A percentile compares a stretch with the other conserved stretches of the same genome.
phyloP scores from a whole-genome alignment of 1,139 yeast genomes.

The Blastobotrys elegans region DNA sequence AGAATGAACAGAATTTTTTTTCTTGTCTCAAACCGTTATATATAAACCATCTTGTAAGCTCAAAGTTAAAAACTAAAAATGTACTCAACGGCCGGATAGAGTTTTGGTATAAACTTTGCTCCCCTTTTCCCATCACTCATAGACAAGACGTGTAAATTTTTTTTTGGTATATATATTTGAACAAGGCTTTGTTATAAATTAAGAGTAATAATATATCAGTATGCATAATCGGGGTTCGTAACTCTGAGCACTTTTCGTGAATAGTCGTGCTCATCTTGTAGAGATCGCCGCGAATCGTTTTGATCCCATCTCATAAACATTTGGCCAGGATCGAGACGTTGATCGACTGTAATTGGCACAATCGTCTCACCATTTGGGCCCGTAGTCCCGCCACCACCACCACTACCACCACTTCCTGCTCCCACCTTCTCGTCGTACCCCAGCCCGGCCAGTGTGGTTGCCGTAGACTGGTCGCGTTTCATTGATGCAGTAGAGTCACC shows the following conservation, averaged over 20 bases:
- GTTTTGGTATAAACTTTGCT: too few species aligned
- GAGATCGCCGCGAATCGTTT: slow-evolving; percentile 54
- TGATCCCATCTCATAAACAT: slow-evolving; percentile 51
- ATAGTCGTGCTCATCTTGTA: slow-evolving; percentile 71
- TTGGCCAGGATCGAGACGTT: slow-evolving; percentile 61
- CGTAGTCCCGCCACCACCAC: background rate
- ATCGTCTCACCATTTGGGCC: slow-evolving; percentile 15
- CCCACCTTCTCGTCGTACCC: slow-evolving; percentile 26
- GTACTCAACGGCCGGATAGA: too few species aligned
- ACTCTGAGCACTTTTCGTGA: slow-evolving; percentile 64
- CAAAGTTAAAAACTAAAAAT: too few species aligned
- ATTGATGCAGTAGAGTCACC: slow-evolving; percentile 13
- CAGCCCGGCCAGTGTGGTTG: slow-evolving; percentile 25
- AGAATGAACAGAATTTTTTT: too few species aligned
- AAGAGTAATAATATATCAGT: background rate
- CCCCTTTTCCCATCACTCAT: background rate
- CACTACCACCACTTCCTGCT: background rate
- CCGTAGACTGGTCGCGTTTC: slow-evolving; percentile 24
- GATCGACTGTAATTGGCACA: slow-evolving; percentile 53
- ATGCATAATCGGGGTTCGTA: slow-evolving; percentile 47
- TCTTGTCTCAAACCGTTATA: too few species aligned
- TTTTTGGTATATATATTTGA: too few species aligned
- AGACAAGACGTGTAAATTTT: background rate
- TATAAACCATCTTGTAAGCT: too few species aligned
- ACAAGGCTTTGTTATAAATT: background rate